Base-by-base conservation (phyloP, 2,329 filamentous ascomycete genomes). In the Cladobotryum mycophilum region DNA sequence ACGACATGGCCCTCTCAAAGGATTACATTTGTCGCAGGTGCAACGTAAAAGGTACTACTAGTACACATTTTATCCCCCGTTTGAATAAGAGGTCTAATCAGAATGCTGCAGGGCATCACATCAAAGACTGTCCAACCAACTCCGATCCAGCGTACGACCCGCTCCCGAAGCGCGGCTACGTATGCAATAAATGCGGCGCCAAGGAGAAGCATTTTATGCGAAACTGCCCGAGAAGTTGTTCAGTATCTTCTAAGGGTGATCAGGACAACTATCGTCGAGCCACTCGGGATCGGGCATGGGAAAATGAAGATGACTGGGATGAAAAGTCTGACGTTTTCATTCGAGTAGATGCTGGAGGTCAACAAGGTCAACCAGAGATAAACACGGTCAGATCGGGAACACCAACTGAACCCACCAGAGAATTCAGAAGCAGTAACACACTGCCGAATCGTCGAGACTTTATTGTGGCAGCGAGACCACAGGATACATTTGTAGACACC, bases 121-220 rank as follows among this genome's bases (percentile, higher is more conserved):
- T 59, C 20, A 49, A 53, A 17, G 30, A 59, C 7, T 60, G 57
- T 37, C 47, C 53, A 11, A 52, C 44, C 18, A 54, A 49, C 13
- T 22, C 22, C n/a, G 41, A 49, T 14, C 40, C 46, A 12, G 35
- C 33, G 2, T 48, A 14, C 14, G 48, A 52, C 22, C 35, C 13
- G 9, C 33, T 9, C 3, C 53, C 52, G 18, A 52, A 42, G 3
- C 33, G 45, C 14, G 46, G 47, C 11, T 60, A 60, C 35, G 14
- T 53, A 4, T 61, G 59, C 45, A 48, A 49, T 25, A 37, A 48
- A 7, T 62, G 59, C 15, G 57, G 53, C 14, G 36, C 37, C 2
- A 20, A 38, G 34, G 54, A 49, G 2, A 46, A 55, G 18, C 56
- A 61, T 43, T 56, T 47, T 36, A 43, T 53, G 13, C 38, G 43